Conservation (phyloP, 345 rosid genomes). For the Anastatica hierochuntica region DNA sequence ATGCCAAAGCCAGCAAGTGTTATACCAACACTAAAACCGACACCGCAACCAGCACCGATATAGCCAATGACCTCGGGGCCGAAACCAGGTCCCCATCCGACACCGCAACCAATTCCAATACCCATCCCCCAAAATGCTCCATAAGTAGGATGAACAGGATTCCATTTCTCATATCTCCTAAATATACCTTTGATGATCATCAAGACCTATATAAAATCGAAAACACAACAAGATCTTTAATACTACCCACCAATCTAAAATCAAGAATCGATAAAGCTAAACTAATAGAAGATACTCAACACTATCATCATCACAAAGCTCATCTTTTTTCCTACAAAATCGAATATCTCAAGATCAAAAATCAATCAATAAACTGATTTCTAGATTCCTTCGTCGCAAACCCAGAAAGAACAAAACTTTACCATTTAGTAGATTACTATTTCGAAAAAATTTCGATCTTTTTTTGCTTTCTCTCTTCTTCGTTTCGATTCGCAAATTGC, state of each 20-base stretch:
- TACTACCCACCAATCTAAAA: too few species aligned
- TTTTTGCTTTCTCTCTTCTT: not conserved
- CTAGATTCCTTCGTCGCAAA: not conserved
- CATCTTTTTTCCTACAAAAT: not conserved
- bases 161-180: constrained; percentile 77
- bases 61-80: constrained; percentile 90
- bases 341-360: not conserved
- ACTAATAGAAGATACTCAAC: not conserved
- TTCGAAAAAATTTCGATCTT: not conserved
- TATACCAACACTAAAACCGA: constrained; percentile 83
- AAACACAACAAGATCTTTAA: not conserved
- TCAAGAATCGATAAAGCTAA: not conserved
- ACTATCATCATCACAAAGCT: not conserved
- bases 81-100: constrained; percentile 98
- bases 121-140: constrained; percentile 99
- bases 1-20: constrained; percentile 78
- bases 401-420: too few species aligned
- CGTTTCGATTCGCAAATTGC: not conserved
- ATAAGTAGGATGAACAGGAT: constrained; percentile 79
- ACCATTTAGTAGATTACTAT: too few species aligned
- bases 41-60: constrained; percentile 87
- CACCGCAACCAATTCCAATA: constrained; percentile 78
- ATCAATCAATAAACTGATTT: not conserved
- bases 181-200: constrained; percentile 80
- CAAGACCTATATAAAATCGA: constrained; percentile 24